These are phyloP conservation scores for Acanthamoeba triangularis DNA, from an alignment of 208 protist genomes.

Conservation along the genomic window DNA sequence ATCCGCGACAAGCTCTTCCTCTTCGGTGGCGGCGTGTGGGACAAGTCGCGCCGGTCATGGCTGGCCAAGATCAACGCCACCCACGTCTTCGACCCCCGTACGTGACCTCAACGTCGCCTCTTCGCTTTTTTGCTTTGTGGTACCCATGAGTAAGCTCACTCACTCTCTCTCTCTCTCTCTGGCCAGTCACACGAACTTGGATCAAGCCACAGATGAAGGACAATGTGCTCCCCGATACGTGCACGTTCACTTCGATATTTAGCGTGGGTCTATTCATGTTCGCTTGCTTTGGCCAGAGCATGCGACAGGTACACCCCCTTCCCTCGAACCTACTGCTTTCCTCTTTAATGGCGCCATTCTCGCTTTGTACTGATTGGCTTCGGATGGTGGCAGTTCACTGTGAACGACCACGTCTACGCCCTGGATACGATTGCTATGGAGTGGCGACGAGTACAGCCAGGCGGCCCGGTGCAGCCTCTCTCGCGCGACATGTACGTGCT, in stretches of 20 bases:
- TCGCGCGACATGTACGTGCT: conserved; percentile 44
- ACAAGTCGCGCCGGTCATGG: conserved; percentile 21
- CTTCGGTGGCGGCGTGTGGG: conserved; percentile 68
- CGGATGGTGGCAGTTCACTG: conserved; percentile 50
- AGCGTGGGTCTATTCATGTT: conserved; percentile 44
- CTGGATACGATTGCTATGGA: conserved; percentile 42
- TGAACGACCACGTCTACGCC: conserved; percentile 34
- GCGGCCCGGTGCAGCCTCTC: conserved; percentile 25
- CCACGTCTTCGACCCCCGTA: conserved; percentile 50
- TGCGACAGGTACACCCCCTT: not conserved
- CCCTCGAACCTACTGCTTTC: not conserved
- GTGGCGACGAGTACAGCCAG: not conserved
- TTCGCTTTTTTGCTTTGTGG: not conserved
- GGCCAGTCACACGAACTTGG: conserved; percentile 18
- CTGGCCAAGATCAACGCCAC: conserved; percentile 32
- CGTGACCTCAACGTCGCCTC: not conserved
- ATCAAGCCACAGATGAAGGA: conserved; percentile 34
- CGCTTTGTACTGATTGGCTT: too few species aligned
- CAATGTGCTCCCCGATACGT: conserved; percentile 9
- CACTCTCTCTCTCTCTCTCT: not conserved
- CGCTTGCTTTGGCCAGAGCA: conserved; percentile 46
- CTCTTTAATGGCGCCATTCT: not conserved
- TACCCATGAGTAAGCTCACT: not conserved
- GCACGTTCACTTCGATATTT: conserved; percentile 61
- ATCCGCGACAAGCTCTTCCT: conserved; percentile 80